Percentiles rank a stretch among this genome's conserved stretches.
Conservation (phyloP, 352 stramenopile genomes). For the Pythium diclinum region DNA sequence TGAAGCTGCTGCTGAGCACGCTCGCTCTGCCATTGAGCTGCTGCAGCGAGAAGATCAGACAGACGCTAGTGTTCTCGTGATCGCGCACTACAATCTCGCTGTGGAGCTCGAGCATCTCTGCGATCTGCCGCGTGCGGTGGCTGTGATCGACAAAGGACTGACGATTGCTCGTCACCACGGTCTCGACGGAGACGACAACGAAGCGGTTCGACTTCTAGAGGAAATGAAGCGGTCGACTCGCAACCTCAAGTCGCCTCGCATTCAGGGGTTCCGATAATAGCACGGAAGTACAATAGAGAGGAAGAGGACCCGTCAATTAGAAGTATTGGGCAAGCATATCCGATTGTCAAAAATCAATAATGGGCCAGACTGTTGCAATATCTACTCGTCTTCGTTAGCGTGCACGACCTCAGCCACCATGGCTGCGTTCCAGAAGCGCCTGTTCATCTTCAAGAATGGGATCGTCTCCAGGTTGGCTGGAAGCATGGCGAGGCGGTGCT, state of each 20-base stretch:
- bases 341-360: too few relatives aligned
- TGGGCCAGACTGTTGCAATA: too few relatives aligned
- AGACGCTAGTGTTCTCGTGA: conserved; percentile 31
- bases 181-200: conserved; percentile 9
- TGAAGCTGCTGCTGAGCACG: conserved; percentile 42
- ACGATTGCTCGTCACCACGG: conserved; percentile 19
- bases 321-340: too few relatives aligned
- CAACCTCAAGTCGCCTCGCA: conserved; percentile 15
- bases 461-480: too few relatives aligned
- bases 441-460: too few relatives aligned
- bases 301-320: too few relatives aligned
- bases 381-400: too few relatives aligned
- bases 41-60: conserved; percentile 13
- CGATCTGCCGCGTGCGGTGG: conserved; percentile 24
- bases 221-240: conserved; percentile 9
- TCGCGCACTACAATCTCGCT: conserved; percentile 57
- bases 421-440: too few relatives aligned
- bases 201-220: conserved; percentile 15
- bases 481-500: too few relatives aligned
- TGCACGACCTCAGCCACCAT: too few relatives aligned
- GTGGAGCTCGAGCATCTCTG: conserved; percentile 58
- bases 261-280: too few relatives aligned
- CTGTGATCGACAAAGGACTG: conserved; percentile 28
- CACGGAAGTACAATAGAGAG: too few relatives aligned
- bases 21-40: conserved; percentile 37